Evolutionary conservation across 306 rosid genomes (phyloP).

Genomic region (Myrica gale): DNA sequence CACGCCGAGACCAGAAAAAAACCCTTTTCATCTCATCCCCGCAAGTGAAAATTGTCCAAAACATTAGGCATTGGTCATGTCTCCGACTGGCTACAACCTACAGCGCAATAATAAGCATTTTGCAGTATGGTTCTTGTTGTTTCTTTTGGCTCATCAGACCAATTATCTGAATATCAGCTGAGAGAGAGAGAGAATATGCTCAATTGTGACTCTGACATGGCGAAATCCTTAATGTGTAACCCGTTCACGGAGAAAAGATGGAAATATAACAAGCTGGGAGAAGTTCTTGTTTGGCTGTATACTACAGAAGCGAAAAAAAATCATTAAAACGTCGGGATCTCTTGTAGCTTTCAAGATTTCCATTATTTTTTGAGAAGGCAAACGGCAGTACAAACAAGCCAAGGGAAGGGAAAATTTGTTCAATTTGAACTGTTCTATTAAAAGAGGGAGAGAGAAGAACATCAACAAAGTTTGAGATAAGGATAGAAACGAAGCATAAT

Average conservation of each 20-base stretch:
- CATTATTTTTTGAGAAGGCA: no score
- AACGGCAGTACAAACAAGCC: no score
- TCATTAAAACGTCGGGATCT: neutral
- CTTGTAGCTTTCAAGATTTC: neutral
- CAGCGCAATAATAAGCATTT: neutral
- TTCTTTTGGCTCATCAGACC: neutral
- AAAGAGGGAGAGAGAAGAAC: no score
- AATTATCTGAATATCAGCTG: neutral
- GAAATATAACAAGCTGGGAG: neutral
- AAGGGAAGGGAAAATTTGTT: no score
- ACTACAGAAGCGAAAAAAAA: neutral
- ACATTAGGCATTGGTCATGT: neutral
- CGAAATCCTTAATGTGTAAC: neutral
- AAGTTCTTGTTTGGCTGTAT: neutral
- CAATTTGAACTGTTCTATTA: no score
- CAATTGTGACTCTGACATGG: neutral
- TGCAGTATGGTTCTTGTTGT: neutral
- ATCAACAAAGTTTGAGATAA: neutral
- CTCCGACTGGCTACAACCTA: neutral
- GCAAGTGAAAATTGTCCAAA: neutral
- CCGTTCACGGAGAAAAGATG: neutral
- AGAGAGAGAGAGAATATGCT: neutral
- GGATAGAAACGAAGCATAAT: neutral
- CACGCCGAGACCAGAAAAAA: neutral
- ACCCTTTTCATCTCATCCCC: neutral